Evolutionary conservation across 768 basidiomycete species (phyloP).

Genomic region (Pleurotus eryngii): DNA sequence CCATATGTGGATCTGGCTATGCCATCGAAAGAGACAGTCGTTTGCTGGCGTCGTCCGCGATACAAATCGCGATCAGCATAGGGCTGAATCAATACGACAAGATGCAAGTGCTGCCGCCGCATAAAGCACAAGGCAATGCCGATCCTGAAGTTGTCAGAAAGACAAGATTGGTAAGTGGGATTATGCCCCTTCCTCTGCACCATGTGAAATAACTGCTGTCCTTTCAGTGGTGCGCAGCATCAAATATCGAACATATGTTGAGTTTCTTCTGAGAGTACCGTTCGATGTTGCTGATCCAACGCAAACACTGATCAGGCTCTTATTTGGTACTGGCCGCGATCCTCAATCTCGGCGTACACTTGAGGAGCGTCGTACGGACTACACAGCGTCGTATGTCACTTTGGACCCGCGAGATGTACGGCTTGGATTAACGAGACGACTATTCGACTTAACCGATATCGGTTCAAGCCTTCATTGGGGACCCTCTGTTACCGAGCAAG

Average conservation of each 20-base stretch:
- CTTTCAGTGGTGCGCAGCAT: neutral
- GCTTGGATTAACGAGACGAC: slow-evolving; percentile 31
- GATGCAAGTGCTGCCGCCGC: neutral
- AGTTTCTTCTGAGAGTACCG: slow-evolving; percentile 5
- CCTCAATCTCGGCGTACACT: slow-evolving; percentile 32
- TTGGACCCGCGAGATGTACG: slow-evolving; percentile 29
- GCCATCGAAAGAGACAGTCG: slow-evolving; percentile 33
- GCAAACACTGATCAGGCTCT: slow-evolving; percentile 28
- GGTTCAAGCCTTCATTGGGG: slow-evolving; percentile 28
- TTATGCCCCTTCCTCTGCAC: neutral
- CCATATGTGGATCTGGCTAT: slow-evolving; percentile 28
- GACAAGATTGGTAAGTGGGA: neutral
- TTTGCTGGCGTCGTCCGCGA: slow-evolving; percentile 36
- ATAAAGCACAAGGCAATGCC: neutral
- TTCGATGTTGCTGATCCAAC: neutral
- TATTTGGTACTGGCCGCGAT: slow-evolving; percentile 38
- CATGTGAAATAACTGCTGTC: neutral
- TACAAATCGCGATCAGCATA: slow-evolving; percentile 45
- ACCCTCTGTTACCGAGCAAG: slow-evolving; percentile 21
- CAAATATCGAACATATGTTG: slow-evolving; percentile 34
- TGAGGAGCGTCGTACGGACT: neutral
- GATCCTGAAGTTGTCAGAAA: neutral
- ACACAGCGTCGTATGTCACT: neutral
- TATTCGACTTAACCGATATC: slow-evolving; percentile 28
- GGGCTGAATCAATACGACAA: slow-evolving; percentile 19